phyloP scores from a whole-genome alignment of 225 moss, liverwort and hornwort species.

The Physcomitrellopsis africana region DNA sequence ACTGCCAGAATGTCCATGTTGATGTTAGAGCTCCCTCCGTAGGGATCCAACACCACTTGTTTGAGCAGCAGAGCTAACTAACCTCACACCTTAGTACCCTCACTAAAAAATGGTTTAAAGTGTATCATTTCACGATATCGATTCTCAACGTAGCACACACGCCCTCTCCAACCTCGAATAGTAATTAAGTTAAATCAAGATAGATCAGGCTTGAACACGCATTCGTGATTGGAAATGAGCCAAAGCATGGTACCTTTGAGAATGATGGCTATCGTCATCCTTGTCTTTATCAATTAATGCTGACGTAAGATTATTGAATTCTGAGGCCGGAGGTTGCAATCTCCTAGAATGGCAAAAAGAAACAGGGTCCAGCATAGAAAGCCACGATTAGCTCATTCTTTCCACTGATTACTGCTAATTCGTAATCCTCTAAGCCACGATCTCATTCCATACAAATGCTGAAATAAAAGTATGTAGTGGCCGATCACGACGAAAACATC shows the following conservation, averaged over 20 bases:
- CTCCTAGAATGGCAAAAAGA: constrained; percentile 25
- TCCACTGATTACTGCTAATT: background rate
- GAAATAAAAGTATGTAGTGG: background rate
- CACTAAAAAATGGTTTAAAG: background rate
- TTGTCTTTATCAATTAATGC: constrained; percentile 31
- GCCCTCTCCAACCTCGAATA: constrained; percentile 14
- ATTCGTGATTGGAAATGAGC: background rate
- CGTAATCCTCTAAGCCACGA: constrained; percentile 5
- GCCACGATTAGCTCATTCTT: background rate
- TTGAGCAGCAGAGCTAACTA: background rate
- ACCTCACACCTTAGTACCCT: background rate
- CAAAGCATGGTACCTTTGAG: constrained; percentile 38
- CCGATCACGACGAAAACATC: constrained; percentile 6
- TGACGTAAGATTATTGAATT: constrained; percentile 33
- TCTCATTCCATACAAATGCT: background rate
- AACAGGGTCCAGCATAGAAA: constrained; percentile 23
- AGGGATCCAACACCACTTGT: constrained; percentile 4
- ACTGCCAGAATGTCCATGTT: constrained; percentile 43
- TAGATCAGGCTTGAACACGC: constrained; percentile 14
- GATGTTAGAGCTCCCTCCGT: constrained; percentile 32
- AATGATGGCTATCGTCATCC: constrained; percentile 51
- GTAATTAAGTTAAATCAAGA: background rate
- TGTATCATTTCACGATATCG: too few species aligned
- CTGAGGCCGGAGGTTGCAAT: constrained; percentile 55
- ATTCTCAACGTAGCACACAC: background rate